Percentiles rank a stretch among this genome's conserved stretches.
Evolutionary conservation across 257 asterid genomes (phyloP).

Genomic region (Ballota nigra): DNA sequence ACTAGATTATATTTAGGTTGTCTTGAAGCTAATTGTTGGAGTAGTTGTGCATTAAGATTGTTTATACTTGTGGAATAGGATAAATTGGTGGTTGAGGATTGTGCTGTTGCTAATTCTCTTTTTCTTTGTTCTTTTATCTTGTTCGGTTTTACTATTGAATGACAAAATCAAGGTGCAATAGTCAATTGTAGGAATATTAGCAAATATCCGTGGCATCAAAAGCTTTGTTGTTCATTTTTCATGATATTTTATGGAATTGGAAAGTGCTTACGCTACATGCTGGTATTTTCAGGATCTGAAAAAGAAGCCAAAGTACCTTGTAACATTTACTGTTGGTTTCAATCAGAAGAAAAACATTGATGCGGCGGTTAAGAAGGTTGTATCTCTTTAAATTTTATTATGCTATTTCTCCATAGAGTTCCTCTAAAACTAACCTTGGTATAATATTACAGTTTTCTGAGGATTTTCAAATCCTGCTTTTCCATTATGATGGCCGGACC

Average conservation of each 20-base stretch:
- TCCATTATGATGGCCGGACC: conserved; percentile 92
- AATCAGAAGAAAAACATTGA: conserved; percentile 69
- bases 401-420: conserved; percentile 1
- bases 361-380: conserved; percentile 84
- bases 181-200: not conserved
- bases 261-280: conserved; percentile 20
- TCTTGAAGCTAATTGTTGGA: not conserved
- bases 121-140: conserved; percentile 8
- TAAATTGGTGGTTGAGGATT: not conserved
- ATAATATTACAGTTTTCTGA: conserved; percentile 65
- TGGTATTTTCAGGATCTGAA: conserved; percentile 74
- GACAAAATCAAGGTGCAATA: not conserved
- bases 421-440: conserved; percentile 22
- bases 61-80: conserved; percentile 12
- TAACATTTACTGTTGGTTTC: conserved; percentile 88
- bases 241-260: conserved; percentile 2
- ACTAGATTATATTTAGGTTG: not conserved
- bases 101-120: not conserved
- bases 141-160: conserved; percentile 6
- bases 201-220: conserved; percentile 7
- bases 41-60: not conserved
- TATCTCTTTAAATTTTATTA: conserved; percentile 11
- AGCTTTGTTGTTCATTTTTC: not conserved
- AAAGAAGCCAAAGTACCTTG: conserved; percentile 79
- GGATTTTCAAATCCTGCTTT: conserved; percentile 91